Evolutionary conservation across 305 asterid species (phyloP), one percentile per base, ranked within the genome.

Genomic region (Striga hermonthica): DNA sequence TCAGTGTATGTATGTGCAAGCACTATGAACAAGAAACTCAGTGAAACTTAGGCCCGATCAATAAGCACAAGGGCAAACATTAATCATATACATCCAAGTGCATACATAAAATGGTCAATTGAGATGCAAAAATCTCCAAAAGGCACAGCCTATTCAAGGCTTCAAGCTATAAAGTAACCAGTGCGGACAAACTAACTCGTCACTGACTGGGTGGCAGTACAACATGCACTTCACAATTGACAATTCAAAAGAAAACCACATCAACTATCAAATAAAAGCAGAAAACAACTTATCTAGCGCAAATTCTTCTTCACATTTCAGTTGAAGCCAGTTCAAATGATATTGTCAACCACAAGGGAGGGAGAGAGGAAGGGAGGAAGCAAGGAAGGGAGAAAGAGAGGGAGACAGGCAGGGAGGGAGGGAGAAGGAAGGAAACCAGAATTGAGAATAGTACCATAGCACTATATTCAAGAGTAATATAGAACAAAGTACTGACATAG

Each of bases 401-500:
- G n/a, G n/a, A n/a, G n/a, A n/a, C n/a, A n/a, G n/a, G n/a, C n/a
- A n/a, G n/a, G n/a, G n/a, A 36, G 52, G 43, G 16, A 31, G 10
- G 31, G 31, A 22, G 31, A 22, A 22, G 31, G 31, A 22, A 22
- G 31, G 31, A 22, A 22, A 22, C 31, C 31, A 22, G 31, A 22
- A 22, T 22, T 22, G 31, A 2, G 31, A 22, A 22, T 22, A 22
- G 31, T 22, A 22, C 31, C 31, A 43, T 34, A 41, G 10, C 10
- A 69, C 47, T 44, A 41, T 60, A 28, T 39, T 62, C 58, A 73
- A 66, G 14, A 62, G 66, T 50, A 50, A 57, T 14, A 55, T 53
- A 4, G 65, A 14, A 64, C n/a, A 36, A 13, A 55, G 61, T 9
- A 60, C 13, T 39, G 38, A 12, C 31, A 53, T 35, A 45, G 63